Conservation (phyloP, 345 rosid species). For the Populus davidiana region DNA sequence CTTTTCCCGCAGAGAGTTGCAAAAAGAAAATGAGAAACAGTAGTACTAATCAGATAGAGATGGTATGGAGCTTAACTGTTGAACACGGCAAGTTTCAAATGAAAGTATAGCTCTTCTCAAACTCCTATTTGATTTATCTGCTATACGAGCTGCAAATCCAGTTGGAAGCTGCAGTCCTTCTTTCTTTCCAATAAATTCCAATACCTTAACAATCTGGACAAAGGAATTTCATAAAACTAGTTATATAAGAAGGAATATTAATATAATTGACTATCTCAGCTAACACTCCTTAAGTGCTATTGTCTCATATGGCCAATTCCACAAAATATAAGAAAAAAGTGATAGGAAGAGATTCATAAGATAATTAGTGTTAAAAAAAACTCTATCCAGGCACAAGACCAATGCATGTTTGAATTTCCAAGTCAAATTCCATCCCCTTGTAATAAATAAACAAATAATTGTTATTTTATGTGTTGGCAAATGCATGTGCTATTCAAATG, state of each 20-base stretch:
- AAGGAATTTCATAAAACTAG: constrained; percentile 8
- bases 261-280: background rate
- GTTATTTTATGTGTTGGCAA: background rate
- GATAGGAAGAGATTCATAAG: background rate
- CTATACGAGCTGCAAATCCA: constrained; percentile 77
- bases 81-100: constrained; percentile 82
- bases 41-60: background rate
- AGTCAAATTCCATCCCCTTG: background rate
- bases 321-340: background rate
- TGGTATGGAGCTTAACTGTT: constrained; percentile 56
- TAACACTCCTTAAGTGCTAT: background rate
- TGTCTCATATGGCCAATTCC: background rate
- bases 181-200: constrained; percentile 83
- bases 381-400: background rate
- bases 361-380: background rate
- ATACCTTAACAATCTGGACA: constrained; percentile 64
- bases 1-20: background rate
- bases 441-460: background rate
- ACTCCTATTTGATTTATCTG: constrained; percentile 83
- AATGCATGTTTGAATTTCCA: background rate
- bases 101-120: constrained; percentile 82
- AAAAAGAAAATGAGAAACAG: constrained; percentile 1
- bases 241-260: background rate
- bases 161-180: constrained; percentile 77
- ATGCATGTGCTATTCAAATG: background rate